Evolutionary conservation across 305 asterid species (phyloP).

Genomic region (Fraxinus dipetala): DNA sequence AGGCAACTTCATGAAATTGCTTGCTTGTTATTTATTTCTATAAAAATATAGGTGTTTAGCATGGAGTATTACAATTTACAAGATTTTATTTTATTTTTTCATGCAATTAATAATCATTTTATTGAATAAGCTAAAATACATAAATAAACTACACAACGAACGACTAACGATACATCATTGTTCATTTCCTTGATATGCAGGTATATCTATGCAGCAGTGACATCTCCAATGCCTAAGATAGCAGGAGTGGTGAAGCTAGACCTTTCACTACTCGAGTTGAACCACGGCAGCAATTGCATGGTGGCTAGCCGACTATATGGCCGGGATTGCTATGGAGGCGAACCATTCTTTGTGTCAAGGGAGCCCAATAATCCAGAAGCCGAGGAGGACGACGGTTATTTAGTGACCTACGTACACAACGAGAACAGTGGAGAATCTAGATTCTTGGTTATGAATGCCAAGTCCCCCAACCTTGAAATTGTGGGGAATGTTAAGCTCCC

Average conservation of each 20-base stretch:
- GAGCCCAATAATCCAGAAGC: conserved; percentile 17
- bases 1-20: neutral
- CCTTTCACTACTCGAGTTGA: conserved; percentile 7
- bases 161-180: neutral
- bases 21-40: too few relatives aligned
- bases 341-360: conserved; percentile 30
- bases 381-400: conserved; percentile 39
- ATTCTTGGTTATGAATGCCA: conserved; percentile 48
- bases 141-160: neutral
- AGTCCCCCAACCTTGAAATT: conserved; percentile 31
- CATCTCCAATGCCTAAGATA: conserved; percentile 30
- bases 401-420: conserved; percentile 24
- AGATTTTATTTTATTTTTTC: neutral
- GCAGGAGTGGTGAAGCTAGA: conserved; percentile 34
- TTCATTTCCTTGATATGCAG: conserved; percentile 14
- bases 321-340: conserved; percentile 33
- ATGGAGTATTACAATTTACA: neutral
- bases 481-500: conserved; percentile 34
- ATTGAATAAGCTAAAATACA: neutral
- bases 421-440: conserved; percentile 28
- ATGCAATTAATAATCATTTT: too few relatives aligned
- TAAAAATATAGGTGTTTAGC: neutral
- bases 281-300: conserved; percentile 20
- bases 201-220: conserved; percentile 32
- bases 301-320: conserved; percentile 33